Base-by-base conservation (phyloP, 192 early-diverging fungal species). In the Glomus cerebriforme region DNA sequence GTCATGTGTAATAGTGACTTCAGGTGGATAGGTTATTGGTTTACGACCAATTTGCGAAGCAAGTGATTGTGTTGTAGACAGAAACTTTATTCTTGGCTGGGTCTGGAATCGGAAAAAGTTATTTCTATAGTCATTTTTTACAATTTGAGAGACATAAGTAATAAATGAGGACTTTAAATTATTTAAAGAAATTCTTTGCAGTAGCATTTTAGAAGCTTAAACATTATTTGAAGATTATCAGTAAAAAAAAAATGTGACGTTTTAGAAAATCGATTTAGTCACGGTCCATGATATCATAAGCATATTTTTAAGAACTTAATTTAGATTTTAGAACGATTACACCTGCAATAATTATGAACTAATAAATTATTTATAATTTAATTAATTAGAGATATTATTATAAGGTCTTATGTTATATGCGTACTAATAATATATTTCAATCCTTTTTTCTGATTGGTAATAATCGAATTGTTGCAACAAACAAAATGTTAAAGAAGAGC, bases 21-120 rank as follows among this genome's bases (percentile, higher is more conserved):
- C 93, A 65, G 84, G 82, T 1, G 95, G 88, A 83, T 92, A 92
- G 59, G 87, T 89, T 27, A 99, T 86, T 12, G 90, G 85, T 66
- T 89, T 85, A 47, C 92, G 91, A 74, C 97, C 97, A 83, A 98
- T 93, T 82, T 93, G 93, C 47, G 96, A 97, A 27, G 76, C 81
- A 1, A 81, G 70, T 24, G 85, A 73, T 26, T 82, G 67, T 27
- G 88, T 78, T 19, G 88, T 81, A 10, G 84, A 80, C 64, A 92
- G 90, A 34, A 72, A 34, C n/a, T 82, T 87, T 19, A 9, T 43
- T 0, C 19, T 19, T 54, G 49, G 19, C 1, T 3, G 1, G 19
- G 1, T 22, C 22, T 54, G 19, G 6, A 17, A 19, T 19, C 5
- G 17, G 3, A 5, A 15, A 17, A 19, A 49, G 15, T 15, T 17